Evolutionary conservation across 1,284 basidiomycete species (phyloP).

Genomic region (Ustilago tritici): DNA sequence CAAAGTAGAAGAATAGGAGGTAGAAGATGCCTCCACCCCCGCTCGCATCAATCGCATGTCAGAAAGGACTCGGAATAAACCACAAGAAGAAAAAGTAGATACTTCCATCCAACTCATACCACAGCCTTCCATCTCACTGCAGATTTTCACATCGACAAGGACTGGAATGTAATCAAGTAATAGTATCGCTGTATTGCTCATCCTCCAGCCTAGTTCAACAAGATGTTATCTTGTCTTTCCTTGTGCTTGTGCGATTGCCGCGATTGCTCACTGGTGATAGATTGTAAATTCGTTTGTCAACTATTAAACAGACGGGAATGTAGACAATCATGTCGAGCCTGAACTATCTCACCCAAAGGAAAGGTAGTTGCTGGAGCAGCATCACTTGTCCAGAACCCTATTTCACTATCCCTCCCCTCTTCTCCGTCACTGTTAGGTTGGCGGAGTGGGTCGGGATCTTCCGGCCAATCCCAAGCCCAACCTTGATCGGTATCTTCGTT

Average conservation of each 20-base stretch:
- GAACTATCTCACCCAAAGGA: conserved; percentile 94
- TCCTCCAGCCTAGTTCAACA: no score
- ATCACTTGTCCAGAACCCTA: conserved; percentile 44
- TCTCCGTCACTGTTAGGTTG: no score
- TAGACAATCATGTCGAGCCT: conserved; percentile 89
- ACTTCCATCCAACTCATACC: no score
- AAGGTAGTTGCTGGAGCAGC: conserved; percentile 84
- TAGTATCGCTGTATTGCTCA: no score
- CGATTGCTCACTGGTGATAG: no score
- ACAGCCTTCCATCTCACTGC: no score
- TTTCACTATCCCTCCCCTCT: conserved; percentile 7
- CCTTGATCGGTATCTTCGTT: conserved; percentile 45
- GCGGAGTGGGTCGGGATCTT: conserved; percentile 56
- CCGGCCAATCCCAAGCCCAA: conserved; percentile 67
- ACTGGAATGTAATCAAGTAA: no score
- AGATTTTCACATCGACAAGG: no score
- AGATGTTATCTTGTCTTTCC: neutral
- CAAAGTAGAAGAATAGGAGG: neutral
- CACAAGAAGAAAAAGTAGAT: no score
- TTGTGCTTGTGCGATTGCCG: neutral
- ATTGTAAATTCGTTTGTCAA: conserved; percentile 22
- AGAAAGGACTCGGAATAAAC: no score
- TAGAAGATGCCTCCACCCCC: no score
- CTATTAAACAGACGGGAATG: conserved; percentile 95
- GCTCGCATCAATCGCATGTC: no score